Percentiles rank a stretch among this genome's conserved stretches.
These are phyloP conservation scores for Fusarium pilosicola DNA, from an alignment of 2,329 filamentous ascomycete genomes.

Conservation along the genomic window DNA sequence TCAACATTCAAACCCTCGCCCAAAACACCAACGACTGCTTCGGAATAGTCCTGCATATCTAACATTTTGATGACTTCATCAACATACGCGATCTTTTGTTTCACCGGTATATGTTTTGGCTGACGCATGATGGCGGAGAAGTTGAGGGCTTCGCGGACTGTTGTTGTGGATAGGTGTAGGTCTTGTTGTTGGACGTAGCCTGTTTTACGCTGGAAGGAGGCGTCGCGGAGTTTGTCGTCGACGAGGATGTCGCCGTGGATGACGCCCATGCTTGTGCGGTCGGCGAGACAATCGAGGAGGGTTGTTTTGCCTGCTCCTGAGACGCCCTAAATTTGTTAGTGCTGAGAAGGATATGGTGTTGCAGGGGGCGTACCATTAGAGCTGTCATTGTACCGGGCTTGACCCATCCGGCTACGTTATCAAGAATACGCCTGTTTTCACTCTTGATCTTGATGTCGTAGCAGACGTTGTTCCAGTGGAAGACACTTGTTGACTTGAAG, in stretches of 20 bases:
- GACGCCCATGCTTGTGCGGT: slow-evolving; percentile 84
- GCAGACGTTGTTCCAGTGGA: slow-evolving; percentile 84
- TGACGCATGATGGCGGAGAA: slow-evolving; percentile 88
- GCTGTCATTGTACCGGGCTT: slow-evolving; percentile 88
- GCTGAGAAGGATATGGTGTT: too few species aligned
- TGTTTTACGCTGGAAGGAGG: slow-evolving; percentile 86
- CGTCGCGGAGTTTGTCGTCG: slow-evolving; percentile 71
- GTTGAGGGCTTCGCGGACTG: slow-evolving; percentile 82
- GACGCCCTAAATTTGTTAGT: slow-evolving; percentile 54
- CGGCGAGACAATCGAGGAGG: slow-evolving; percentile 82
- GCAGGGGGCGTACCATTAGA: slow-evolving; percentile 67
- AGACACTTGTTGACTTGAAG: slow-evolving; percentile 72
- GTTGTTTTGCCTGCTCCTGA: slow-evolving; percentile 91
- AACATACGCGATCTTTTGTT: slow-evolving; percentile 84
- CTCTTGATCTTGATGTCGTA: slow-evolving; percentile 79
- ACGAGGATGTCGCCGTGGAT: slow-evolving; percentile 81
- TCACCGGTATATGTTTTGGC: slow-evolving; percentile 69
- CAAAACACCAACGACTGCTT: slow-evolving; percentile 68
- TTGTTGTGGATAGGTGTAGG: slow-evolving; percentile 81
- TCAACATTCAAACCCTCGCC: slow-evolving; percentile 69
- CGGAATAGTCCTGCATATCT: slow-evolving; percentile 70
- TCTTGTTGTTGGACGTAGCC: slow-evolving; percentile 92
- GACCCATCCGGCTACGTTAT: slow-evolving; percentile 88
- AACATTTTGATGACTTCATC: slow-evolving; percentile 77
- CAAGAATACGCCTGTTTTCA: slow-evolving; percentile 75